phyloP scores from a whole-genome alignment of 306 rosid genomes.

The Casuarina equisetifolia region DNA sequence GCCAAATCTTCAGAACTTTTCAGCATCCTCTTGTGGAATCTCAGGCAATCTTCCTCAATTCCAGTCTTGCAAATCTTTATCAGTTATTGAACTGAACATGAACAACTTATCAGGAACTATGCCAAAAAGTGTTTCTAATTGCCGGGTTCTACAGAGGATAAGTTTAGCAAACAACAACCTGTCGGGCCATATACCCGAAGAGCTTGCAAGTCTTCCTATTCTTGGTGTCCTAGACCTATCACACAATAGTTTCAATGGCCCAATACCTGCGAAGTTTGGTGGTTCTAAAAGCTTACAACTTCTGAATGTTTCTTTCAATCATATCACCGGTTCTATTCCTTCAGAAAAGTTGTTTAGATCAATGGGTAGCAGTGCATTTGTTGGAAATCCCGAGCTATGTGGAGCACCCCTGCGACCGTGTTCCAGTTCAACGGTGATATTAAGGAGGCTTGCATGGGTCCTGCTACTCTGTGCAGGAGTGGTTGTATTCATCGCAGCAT shows the following conservation, averaged over 20 bases:
- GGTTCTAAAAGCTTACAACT: conserved; percentile 63
- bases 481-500: conserved; percentile 44
- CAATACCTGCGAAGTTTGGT: conserved; percentile 67
- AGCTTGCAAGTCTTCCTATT: conserved; percentile 62
- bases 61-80: conserved; percentile 56
- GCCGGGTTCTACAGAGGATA: conserved; percentile 56
- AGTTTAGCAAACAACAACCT: conserved; percentile 58
- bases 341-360: conserved; percentile 38
- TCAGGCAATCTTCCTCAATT: conserved; percentile 63
- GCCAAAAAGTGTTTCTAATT: conserved; percentile 57
- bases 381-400: conserved; percentile 81
- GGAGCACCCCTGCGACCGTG: conserved; percentile 79
- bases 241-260: conserved; percentile 61
- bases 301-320: conserved; percentile 83
- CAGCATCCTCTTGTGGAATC: conserved; percentile 75
- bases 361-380: conserved; percentile 68
- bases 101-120: conserved; percentile 62
- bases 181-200: conserved; percentile 76
- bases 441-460: conserved; percentile 51
- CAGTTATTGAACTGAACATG: conserved; percentile 52
- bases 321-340: conserved; percentile 88
- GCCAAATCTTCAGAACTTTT: conserved; percentile 67
- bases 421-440: conserved; percentile 50
- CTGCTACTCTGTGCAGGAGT: conserved; percentile 59
- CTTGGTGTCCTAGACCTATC: conserved; percentile 67